Conservation (phyloP, 768 basidiomycete species). For the Serpula lacrymans region DNA sequence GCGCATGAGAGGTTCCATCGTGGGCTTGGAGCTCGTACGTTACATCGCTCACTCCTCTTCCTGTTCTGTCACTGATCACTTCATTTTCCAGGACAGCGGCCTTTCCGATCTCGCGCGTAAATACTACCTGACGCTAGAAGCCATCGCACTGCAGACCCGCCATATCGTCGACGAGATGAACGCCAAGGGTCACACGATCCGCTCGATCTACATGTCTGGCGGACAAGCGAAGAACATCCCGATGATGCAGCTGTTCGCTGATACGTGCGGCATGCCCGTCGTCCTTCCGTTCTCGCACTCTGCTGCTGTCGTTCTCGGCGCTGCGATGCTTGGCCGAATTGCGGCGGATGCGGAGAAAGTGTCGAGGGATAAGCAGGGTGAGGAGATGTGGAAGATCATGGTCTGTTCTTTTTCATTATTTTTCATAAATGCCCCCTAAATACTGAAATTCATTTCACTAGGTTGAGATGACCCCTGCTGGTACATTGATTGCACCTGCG, state of each 20-base stretch:
- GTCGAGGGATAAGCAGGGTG: conserved; percentile 47
- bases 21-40: conserved; percentile 76
- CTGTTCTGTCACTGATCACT: background rate
- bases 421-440: background rate
- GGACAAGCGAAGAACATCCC: conserved; percentile 88
- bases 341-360: conserved; percentile 59
- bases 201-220: conserved; percentile 87
- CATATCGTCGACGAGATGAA: conserved; percentile 95
- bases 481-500: conserved; percentile 63
- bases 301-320: conserved; percentile 86
- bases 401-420: conserved; percentile 33
- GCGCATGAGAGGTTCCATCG: conserved; percentile 90
- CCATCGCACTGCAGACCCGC: conserved; percentile 90
- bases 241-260: conserved; percentile 87
- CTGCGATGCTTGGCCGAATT: conserved; percentile 90
- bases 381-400: conserved; percentile 90
- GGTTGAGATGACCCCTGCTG: conserved; percentile 92
- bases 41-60: background rate
- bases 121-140: conserved; percentile 88
- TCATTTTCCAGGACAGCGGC: conserved; percentile 51
- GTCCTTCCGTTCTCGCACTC: conserved; percentile 74
- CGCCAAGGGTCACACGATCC: conserved; percentile 76
- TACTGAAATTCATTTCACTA: conserved; percentile 21
- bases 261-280: conserved; percentile 78
- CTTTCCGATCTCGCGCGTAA: conserved; percentile 83